Evolutionary conservation across 176 grass and related monocot species (phyloP), one percentile per base, ranked within the genome.

Genomic region (Calamus simplicifolius): DNA sequence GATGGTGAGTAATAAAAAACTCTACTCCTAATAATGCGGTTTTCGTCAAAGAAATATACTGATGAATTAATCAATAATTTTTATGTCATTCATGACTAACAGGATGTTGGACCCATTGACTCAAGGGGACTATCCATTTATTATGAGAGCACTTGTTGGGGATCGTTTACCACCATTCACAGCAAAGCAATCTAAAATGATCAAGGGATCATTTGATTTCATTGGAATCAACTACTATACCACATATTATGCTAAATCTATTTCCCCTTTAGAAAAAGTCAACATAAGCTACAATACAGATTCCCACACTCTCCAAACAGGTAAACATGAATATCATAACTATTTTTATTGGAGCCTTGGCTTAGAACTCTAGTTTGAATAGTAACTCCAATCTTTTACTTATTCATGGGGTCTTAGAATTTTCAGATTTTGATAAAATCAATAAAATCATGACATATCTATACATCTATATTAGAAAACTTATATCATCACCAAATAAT

Each of bases 141-240:
- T 61, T 4, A 95, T 95, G 90, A 51, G 49, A 51, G n/a, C 16
- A 0, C 56, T 48, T 49, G 63, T 95, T 2, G 79, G 85, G 19
- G 29, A 6, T 54, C 90, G 90, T 16, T 77, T 95, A 25, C 90
- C 90, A 7, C 2, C 5, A n/a, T 95, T 95, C 75, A 95, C 76
- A 0, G 3, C 38, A 2, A 50, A 53, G 61, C 73, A 89, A 64
- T 54, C 51, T 23, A 7, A 12, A 51, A 1, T 59, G 6, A 5
- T 95, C 0, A 83, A 50, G 62, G 73, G 82, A 6, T 89, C 89
- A 0, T 72, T 82, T 16, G 82, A 95, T 50, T 95, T 89, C 64
- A 25, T 89, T 57, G 85, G 85, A 29, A 17, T 89, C 18, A 95
- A 95, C 64, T 95, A 95, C 59, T 95, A 85, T 67, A 84, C 81